These are phyloP conservation scores for Aspergillus bombycis DNA, from an alignment of 2,329 filamentous ascomycete species.

Conservation along the genomic window DNA sequence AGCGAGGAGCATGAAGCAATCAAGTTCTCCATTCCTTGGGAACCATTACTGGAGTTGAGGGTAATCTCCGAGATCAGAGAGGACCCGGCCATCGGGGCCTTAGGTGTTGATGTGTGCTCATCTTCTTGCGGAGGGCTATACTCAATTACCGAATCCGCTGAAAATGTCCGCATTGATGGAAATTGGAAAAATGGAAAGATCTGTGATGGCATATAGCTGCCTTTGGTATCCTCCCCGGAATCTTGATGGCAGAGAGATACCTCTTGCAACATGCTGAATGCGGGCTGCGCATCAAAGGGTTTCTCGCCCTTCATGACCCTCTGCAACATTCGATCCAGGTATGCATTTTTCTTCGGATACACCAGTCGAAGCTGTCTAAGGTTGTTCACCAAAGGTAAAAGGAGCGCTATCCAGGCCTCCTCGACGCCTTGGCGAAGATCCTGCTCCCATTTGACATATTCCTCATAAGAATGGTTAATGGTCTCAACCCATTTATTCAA, in stretches of 20 bases:
- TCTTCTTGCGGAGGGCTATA: slow-evolving; percentile 8
- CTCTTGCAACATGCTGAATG: slow-evolving; percentile 23
- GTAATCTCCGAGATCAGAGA: slow-evolving; percentile 31
- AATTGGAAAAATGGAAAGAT: slow-evolving; percentile 31
- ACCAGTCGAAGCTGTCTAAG: slow-evolving; percentile 24
- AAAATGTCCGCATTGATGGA: slow-evolving; percentile 26
- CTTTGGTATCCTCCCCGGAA: slow-evolving; percentile 9
- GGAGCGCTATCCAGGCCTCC: slow-evolving; percentile 33
- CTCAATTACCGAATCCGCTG: slow-evolving; percentile 32
- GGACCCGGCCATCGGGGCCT: slow-evolving; percentile 1
- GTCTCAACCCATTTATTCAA: slow-evolving; percentile 13
- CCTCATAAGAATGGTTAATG: slow-evolving; percentile 24
- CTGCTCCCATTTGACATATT: slow-evolving; percentile 26
- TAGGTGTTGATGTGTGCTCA: background rate
- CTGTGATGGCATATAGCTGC: slow-evolving; percentile 20
- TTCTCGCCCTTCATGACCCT: slow-evolving; percentile 23
- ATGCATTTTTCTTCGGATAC: slow-evolving; percentile 24
- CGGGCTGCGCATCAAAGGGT: slow-evolving; percentile 20
- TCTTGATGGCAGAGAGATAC: slow-evolving; percentile 25
- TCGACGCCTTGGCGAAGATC: slow-evolving; percentile 24
- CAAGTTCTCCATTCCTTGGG: slow-evolving; percentile 28
- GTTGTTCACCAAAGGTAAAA: slow-evolving; percentile 29
- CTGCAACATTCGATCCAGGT: slow-evolving; percentile 26
- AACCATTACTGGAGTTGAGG: slow-evolving; percentile 30
- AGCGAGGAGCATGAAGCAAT: slow-evolving; percentile 27